Base-by-base conservation (phyloP, 768 basidiomycete species). In the Rhodosporidiobolus odoratus region DNA sequence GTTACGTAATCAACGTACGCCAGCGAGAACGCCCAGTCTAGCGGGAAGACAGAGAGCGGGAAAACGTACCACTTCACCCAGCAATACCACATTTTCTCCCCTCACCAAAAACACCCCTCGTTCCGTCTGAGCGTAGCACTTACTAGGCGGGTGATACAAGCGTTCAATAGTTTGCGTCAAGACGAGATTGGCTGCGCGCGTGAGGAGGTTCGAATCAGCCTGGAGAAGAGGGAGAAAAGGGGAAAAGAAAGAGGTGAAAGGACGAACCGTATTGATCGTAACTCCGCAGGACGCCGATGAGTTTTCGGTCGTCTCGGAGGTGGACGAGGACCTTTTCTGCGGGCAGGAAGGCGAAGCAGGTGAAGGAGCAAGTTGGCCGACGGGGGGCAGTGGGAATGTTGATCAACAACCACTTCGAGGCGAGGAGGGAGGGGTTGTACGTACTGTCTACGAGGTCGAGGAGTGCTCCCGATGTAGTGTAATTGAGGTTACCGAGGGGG, bases 401-500 rank as follows among this genome's bases (percentile, higher is more conserved):
- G 56, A 58, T 75, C 72, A 32, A 23, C 17, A 43, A 38, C 4
- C 19, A 25, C 27, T 27, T 4, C 38, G 35, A 35, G 25, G 38
- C 7, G 50, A 38, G 59, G 19, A 15, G 25, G 34, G 27, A 40
- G 50, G 53, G 40, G 13, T 32, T 13, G n/a, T 5, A 81, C 96
- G 89, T 88, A 99, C 96, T 96, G 88, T 99, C 96, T 83, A 99
- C 96, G 81, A 92, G 92, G 85, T 98, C 96, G 81, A 97, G 90
- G 75, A 99, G 86, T 75, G 95, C 93, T 78, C 96, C 96, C 62
- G 94, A 97, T 30, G 96, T 99, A 70, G 96, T 99, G 83, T 98
- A 98, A 62, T 95, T 92, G 78, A 98, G 64, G 71, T 77, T 78
- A 38, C 57, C 52, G 47, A 72, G 58, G 8, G 68, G 59, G 54